These are phyloP conservation scores for Massarina eburnea DNA, from an alignment of 2,329 filamentous ascomycete genomes.

Conservation along the genomic window DNA sequence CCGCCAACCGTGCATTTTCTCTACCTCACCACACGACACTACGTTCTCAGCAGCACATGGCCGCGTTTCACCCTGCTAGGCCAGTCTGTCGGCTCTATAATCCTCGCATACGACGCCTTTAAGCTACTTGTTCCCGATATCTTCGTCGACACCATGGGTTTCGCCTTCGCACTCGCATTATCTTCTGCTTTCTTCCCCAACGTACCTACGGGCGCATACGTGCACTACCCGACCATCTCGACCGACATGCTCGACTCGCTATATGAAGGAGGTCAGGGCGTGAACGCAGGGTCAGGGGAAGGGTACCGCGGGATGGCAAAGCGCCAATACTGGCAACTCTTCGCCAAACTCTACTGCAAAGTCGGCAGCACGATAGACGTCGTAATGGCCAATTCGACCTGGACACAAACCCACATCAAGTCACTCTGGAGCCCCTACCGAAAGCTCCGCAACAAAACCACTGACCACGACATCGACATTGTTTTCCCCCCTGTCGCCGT, in stretches of 20 bases:
- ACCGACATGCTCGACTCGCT: slow-evolving; percentile 94
- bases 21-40: slow-evolving; percentile 84
- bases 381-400: slow-evolving; percentile 96
- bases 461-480: slow-evolving; percentile 64
- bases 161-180: slow-evolving; percentile 84
- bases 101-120: slow-evolving; percentile 91
- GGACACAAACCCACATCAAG: slow-evolving; percentile 80
- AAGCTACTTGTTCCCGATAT: slow-evolving; percentile 88
- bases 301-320: slow-evolving; percentile 73
- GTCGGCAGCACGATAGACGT: slow-evolving; percentile 84
- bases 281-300: slow-evolving; percentile 80
- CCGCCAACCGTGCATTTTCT: slow-evolving; percentile 82
- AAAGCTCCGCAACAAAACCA: slow-evolving; percentile 49
- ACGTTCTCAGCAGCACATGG: slow-evolving; percentile 84
- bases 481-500: slow-evolving; percentile 94
- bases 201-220: slow-evolving; percentile 87
- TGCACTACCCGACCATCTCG: slow-evolving; percentile 97
- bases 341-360: slow-evolving; percentile 78
- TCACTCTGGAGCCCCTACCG: slow-evolving; percentile 68
- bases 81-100: slow-evolving; percentile 86
- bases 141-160: slow-evolving; percentile 98
- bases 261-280: slow-evolving; percentile 58
- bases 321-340: slow-evolving; percentile 80
- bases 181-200: slow-evolving; percentile 77
- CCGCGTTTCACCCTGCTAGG: slow-evolving; percentile 89